These are phyloP conservation scores for Herpotrichia juniperi DNA, from an alignment of 2,329 filamentous ascomycete species.

Conservation along the genomic window DNA sequence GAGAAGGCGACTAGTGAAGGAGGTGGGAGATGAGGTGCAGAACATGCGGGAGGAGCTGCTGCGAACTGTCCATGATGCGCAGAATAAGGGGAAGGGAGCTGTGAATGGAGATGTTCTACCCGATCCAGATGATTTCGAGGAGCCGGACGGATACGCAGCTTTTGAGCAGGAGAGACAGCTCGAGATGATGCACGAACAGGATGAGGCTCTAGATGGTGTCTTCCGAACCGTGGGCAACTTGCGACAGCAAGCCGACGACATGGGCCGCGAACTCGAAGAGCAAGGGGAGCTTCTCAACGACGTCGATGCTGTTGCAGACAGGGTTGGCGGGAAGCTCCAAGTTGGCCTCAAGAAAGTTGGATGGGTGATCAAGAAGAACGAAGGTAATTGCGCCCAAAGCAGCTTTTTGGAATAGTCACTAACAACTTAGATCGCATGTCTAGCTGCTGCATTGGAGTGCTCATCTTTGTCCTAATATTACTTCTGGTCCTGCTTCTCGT, in stretches of 20 bases:
- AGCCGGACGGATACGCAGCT: constrained; percentile 70
- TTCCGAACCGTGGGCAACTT: constrained; percentile 92
- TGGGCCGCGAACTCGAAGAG: constrained; percentile 96
- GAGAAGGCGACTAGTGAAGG: constrained; percentile 80
- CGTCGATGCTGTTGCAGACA: constrained; percentile 82
- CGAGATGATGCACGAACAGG: constrained; percentile 93
- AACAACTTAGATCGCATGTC: constrained; percentile 66
- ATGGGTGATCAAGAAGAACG: constrained; percentile 84
- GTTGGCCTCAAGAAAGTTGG: constrained; percentile 86
- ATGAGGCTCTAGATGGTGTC: constrained; percentile 89
- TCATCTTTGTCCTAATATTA: constrained; percentile 88
- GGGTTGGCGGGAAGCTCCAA: constrained; percentile 84
- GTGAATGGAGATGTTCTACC: constrained; percentile 59
- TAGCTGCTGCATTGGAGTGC: constrained; percentile 86
- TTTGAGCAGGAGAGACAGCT: constrained; percentile 92
- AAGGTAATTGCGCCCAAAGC: constrained; percentile 66
- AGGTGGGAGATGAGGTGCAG: constrained; percentile 87
- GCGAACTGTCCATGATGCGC: constrained; percentile 58
- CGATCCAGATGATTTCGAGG: constrained; percentile 65
- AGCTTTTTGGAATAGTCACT: constrained; percentile 9
- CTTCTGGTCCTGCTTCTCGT: constrained; percentile 78
- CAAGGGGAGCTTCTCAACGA: constrained; percentile 87
- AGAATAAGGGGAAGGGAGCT: constrained; percentile 44
- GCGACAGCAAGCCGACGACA: constrained; percentile 87
- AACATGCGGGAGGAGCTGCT: constrained; percentile 85